A percentile compares a stretch with the other conserved stretches of the same genome.
Evolutionary conservation across 306 rosid genomes (phyloP).

Genomic region (Astragalus glycyphyllos): DNA sequence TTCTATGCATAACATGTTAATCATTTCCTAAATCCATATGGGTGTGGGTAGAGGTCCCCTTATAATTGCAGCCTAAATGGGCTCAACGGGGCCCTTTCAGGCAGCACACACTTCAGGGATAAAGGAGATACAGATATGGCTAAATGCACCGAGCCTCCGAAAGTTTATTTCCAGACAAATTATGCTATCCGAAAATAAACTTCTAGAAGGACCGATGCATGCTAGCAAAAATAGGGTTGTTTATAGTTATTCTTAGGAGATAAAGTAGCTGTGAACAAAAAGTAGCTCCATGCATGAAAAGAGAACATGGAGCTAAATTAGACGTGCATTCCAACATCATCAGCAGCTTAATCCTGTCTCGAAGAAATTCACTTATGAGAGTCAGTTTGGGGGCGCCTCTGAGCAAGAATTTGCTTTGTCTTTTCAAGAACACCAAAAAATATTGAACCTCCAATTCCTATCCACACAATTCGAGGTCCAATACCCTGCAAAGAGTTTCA

Average conservation of each 20-base stretch:
- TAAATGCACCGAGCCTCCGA: too few relatives aligned
- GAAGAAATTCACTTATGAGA: slow-evolving; percentile 35
- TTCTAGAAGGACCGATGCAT: too few relatives aligned
- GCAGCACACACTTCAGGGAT: background rate
- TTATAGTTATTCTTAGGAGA: background rate
- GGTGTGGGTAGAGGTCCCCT: background rate
- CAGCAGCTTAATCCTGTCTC: slow-evolving; percentile 15
- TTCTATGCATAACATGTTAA: background rate
- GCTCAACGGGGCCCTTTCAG: background rate
- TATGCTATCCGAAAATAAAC: too few relatives aligned
- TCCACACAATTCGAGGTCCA: slow-evolving; percentile 82
- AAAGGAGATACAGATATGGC: too few relatives aligned
- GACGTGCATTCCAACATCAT: slow-evolving; percentile 12
- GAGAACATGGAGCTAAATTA: slow-evolving; percentile 11
- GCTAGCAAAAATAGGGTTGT: too few relatives aligned
- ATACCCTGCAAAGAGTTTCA: slow-evolving; percentile 56
- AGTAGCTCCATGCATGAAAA: slow-evolving; percentile 17
- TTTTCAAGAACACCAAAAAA: slow-evolving; percentile 80
- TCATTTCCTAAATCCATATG: background rate
- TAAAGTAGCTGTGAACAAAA: slow-evolving; percentile 11
- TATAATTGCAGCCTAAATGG: slow-evolving; percentile 1
- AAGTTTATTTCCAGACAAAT: too few relatives aligned
- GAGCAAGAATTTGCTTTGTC: slow-evolving; percentile 68
- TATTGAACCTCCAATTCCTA: slow-evolving; percentile 85
- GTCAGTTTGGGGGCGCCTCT: slow-evolving; percentile 46